Percentiles rank a stretch among this genome's conserved stretches.
phyloP scores from a whole-genome alignment of 192 early-diverging fungal species.

The Coemansia asiatica region DNA sequence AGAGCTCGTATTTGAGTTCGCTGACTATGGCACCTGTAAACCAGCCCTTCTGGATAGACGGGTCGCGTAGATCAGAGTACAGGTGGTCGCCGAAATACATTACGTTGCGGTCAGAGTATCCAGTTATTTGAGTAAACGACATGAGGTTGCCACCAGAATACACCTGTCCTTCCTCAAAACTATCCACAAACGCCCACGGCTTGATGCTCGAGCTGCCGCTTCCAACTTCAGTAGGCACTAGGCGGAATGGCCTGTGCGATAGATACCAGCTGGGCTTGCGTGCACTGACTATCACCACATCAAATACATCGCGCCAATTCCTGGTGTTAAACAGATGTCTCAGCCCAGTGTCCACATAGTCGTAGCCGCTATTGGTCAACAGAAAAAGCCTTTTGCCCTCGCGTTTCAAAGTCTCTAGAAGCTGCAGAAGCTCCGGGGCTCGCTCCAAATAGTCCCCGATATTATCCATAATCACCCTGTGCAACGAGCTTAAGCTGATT shows the following conservation, averaged over 20 bases:
- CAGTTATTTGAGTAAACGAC: constrained; percentile 59
- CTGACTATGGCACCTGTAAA: constrained; percentile 62
- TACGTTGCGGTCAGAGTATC: constrained; percentile 60
- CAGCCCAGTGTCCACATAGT: constrained; percentile 57
- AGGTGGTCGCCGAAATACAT: constrained; percentile 68
- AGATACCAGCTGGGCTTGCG: constrained; percentile 63
- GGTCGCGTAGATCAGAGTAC: constrained; percentile 63
- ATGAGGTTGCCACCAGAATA: constrained; percentile 62
- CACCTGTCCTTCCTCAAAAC: constrained; percentile 60
- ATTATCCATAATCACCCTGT: constrained; percentile 51
- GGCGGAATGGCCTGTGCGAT: constrained; percentile 61
- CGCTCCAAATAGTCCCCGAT: constrained; percentile 55
- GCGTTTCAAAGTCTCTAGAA: constrained; percentile 49
- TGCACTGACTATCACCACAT: constrained; percentile 60
- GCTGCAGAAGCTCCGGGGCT: constrained; percentile 54
- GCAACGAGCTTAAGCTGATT: constrained; percentile 54
- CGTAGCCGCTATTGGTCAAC: constrained; percentile 62
- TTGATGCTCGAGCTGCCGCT: constrained; percentile 15
- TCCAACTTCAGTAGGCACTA: constrained; percentile 30
- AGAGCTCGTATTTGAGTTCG: constrained; percentile 59
- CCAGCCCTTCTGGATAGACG: constrained; percentile 64
- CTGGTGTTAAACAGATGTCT: constrained; percentile 50
- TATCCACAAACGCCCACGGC: constrained; percentile 58
- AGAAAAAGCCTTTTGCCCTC: constrained; percentile 60
- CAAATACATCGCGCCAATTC: constrained; percentile 63